Conservation (phyloP, 225 moss, liverwort and hornwort species). For the Climacium dendroides region DNA sequence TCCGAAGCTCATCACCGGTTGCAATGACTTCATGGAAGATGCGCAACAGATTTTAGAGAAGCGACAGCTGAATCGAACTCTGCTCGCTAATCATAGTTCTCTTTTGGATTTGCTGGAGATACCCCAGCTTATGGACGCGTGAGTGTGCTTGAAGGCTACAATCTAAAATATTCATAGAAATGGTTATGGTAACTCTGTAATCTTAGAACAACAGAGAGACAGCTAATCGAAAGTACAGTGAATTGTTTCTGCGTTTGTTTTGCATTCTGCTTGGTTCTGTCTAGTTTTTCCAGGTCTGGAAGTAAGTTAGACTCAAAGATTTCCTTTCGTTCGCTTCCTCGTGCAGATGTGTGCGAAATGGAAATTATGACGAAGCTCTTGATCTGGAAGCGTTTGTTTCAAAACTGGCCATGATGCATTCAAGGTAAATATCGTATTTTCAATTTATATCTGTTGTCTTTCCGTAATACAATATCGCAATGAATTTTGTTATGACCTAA, state of each 20-base stretch:
- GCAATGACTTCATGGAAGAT: slow-evolving; percentile 93
- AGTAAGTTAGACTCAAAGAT: background rate
- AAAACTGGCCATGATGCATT: slow-evolving; percentile 84
- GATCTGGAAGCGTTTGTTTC: slow-evolving; percentile 97
- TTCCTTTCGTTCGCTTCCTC: background rate
- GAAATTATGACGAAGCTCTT: slow-evolving; percentile 98
- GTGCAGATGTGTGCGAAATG: slow-evolving; percentile 93
- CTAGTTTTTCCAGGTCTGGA: background rate
- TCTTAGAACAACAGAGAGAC: background rate
- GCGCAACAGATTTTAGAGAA: slow-evolving; percentile 84
- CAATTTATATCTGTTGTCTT: background rate
- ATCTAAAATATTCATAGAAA: background rate
- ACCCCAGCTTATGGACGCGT: slow-evolving; percentile 99
- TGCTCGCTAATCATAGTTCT: slow-evolving; percentile 80
- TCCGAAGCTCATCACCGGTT: slow-evolving; percentile 79
- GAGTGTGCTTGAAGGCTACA: slow-evolving; percentile 4
- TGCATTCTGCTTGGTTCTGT: background rate
- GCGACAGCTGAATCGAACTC: slow-evolving; percentile 76
- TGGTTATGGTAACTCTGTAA: background rate
- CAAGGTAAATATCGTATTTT: slow-evolving; percentile 31
- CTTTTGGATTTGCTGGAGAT: slow-evolving; percentile 97
- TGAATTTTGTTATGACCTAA: background rate
- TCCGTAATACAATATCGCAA: background rate
- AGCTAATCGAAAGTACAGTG: background rate
- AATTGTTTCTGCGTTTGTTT: background rate